These are phyloP conservation scores for Geotrichum candidum DNA, from an alignment of 1,139 yeast genomes.

Conservation along the genomic window DNA sequence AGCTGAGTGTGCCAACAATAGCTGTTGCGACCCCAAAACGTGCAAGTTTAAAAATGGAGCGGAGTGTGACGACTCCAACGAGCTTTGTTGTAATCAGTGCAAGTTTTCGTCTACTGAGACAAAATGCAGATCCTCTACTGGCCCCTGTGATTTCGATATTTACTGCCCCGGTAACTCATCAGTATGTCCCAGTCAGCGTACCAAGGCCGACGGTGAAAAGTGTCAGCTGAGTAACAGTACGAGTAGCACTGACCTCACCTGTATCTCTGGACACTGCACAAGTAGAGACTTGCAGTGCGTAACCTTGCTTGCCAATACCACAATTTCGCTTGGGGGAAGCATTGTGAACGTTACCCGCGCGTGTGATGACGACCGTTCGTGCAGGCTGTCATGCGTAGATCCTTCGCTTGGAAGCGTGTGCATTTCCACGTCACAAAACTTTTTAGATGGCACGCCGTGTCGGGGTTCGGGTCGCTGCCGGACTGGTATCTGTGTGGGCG, in stretches of 20 bases:
- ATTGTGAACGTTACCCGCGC: conserved; percentile 30
- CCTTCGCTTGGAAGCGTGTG: conserved; percentile 29
- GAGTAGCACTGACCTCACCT: conserved; percentile 24
- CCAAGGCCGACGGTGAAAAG: conserved; percentile 29
- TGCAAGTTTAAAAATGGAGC: conserved; percentile 35
- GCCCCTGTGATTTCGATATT: conserved; percentile 37
- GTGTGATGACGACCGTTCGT: conserved; percentile 31
- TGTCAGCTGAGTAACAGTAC: conserved; percentile 26
- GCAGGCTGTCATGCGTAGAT: conserved; percentile 33
- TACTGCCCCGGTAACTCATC: conserved; percentile 37
- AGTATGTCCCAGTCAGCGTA: conserved; percentile 32
- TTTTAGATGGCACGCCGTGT: conserved; percentile 39
- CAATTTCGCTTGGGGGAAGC: conserved; percentile 26
- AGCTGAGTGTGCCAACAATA: conserved; percentile 27
- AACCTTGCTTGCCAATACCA: conserved; percentile 30
- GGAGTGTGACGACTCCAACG: conserved; percentile 37
- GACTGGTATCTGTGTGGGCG: conserved; percentile 34
- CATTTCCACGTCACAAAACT: conserved; percentile 32
- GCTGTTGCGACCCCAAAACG: conserved; percentile 38
- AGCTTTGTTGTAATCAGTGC: conserved; percentile 35
- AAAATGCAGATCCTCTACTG: conserved; percentile 34
- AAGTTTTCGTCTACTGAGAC: conserved; percentile 30
- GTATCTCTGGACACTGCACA: conserved; percentile 39
- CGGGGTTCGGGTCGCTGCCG: conserved; percentile 31
- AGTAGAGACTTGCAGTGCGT: conserved; percentile 36